Base-by-base conservation (phyloP, 768 basidiomycete species). In the Asterophora lycoperdoides region DNA sequence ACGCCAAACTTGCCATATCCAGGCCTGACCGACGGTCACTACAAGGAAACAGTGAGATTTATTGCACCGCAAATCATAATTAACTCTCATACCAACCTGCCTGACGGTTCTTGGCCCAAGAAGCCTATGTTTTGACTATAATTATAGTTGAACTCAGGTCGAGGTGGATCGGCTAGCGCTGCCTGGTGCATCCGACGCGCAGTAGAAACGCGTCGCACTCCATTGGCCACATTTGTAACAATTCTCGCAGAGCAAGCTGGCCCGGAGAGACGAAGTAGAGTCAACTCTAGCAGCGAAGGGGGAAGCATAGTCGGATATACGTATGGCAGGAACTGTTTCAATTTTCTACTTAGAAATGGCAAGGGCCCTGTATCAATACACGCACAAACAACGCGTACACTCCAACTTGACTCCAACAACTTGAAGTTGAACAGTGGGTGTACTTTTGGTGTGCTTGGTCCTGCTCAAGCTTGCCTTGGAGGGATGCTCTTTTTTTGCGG, bases 251-350 rank as follows among this genome's bases (percentile, higher is more conserved):
- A 46, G 10, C 54, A 44, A 4, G 55, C 34, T 13, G 56, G 44
- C 35, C 33, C 43, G 13, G 56, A 19, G 3, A 64, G 44, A 11
- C 64, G 65, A 30, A 60, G 35, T 2, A 64, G 50, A 15, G 65
- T 62, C 17, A 67, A 48, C 23, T 67, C 65, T 41, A 66, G 46
- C 18, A 66, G 40, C 23, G 61, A 57, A 14, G 64, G 59, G 14
- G 64, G 66, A 30, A 63, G 56, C 66, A 56, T 58, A 23, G 23
- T 6, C 23, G 23, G 30, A 9, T 9, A 32, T 3, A n/a, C n/a
- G n/a, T n/a, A n/a, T n/a, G n/a, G n/a, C 30, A 13, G 3, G 30
- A 32, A 32, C 30, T 10, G 30, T 2, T 32, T 32, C 30, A 32
- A 32, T 32, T 32, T 32, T 32, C 13, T 32, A 8, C n/a, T n/a